A percentile compares a stretch with the other conserved stretches of the same genome.
phyloP scores from a whole-genome alignment of 2,329 filamentous ascomycete genomes.

The Aspergillus pseudonomiae region DNA sequence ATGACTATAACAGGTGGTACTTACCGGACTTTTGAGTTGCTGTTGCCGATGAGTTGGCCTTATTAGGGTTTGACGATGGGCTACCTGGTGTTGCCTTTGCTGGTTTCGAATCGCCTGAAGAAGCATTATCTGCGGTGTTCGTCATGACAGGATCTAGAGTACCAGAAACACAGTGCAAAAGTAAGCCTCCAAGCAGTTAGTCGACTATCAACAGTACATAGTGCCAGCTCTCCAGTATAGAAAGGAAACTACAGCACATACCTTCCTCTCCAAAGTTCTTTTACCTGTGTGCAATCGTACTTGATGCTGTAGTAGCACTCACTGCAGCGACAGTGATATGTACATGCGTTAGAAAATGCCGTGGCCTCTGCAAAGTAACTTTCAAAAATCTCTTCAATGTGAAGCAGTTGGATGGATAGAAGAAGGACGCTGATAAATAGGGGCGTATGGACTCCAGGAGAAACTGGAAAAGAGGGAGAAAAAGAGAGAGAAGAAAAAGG shows the following conservation, averaged over 20 bases:
- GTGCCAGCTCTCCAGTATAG: background rate
- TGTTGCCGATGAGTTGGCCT: constrained; percentile 2
- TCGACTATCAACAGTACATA: background rate
- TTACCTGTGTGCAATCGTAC: background rate
- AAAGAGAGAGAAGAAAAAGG: background rate
- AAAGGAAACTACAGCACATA: constrained; percentile 4
- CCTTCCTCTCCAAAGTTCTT: constrained; percentile 5
- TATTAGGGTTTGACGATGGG: constrained; percentile 4
- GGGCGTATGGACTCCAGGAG: background rate
- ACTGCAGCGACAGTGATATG: background rate
- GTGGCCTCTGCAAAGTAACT: background rate
- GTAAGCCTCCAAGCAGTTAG: constrained; percentile 4
- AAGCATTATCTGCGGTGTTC: constrained; percentile 18
- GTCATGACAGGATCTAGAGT: constrained; percentile 7
- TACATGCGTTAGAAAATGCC: background rate
- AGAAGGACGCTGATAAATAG: background rate
- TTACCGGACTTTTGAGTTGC: constrained; percentile 15
- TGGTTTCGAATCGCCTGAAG: constrained; percentile 11
- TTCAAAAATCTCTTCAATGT: background rate
- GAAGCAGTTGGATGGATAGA: background rate
- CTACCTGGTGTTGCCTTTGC: constrained; percentile 5
- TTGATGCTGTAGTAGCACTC: background rate
- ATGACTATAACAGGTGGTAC: background rate
- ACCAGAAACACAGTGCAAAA: constrained; percentile 2
- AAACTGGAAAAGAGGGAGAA: background rate